Base-by-base conservation (phyloP, 2,329 filamentous ascomycete species). In the Cryphonectria radicalis region DNA sequence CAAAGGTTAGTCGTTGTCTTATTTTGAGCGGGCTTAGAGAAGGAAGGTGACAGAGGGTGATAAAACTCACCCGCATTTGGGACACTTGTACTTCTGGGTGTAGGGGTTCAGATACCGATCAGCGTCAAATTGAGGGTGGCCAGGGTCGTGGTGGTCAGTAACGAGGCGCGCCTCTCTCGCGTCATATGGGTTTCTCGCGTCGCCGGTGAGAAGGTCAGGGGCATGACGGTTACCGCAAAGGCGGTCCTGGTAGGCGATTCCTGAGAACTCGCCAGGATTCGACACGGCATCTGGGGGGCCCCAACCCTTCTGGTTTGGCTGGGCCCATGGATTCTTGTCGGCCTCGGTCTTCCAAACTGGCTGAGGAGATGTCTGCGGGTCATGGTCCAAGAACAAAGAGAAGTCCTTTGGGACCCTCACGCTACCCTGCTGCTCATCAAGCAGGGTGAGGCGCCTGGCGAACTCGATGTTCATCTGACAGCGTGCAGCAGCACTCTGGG, bases 41-140 rank as follows among this genome's bases (percentile, higher is more conserved):
- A 22, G 55, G 2, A 35, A 10, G 3, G 14, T 14, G 46, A 50
- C 22, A n/a, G 43, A 35, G 14, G 17, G 19, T 17, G 25, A n/a
- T 17, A 50, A 13, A 35, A 78, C 82, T 81, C 81, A 88, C 84
- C 80, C 79, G 84, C 90, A 91, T 69, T 86, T 83, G 0, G 89
- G 89, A 69, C 90, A 92, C 68, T 78, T 81, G 79, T 84, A 92
- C 65, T 80, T 82, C 63, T 80, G 77, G 1, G 82, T 79, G 42
- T 83, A 77, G 0, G 78, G 67, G 57, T 85, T 80, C 69, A 77
- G 84, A 80, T 89, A 90, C 7, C 80, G 78, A 1, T 81, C 78
- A 0, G 82, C 78, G 59, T 86, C 82, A 78, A 87, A 91, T 13
- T 81, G 78, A 0, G 78, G 78, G 66, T 83, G 81, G 4, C 81